A percentile compares a stretch with the other conserved stretches of the same genome.
Conservation (phyloP, 371 early-diverging fungal species). For the Mucor mucedo region DNA sequence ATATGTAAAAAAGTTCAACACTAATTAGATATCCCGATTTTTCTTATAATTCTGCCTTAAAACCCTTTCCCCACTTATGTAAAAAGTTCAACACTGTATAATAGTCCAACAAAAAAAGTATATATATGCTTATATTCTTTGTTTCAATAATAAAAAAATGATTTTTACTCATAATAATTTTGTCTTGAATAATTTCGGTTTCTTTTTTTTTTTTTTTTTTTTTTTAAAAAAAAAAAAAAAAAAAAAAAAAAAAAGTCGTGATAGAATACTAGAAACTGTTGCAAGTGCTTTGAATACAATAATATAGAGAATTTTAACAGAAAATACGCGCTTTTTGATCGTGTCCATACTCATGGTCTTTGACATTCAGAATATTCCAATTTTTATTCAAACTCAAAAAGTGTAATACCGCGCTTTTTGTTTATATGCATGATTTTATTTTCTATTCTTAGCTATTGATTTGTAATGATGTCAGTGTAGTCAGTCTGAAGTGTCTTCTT, state of each 20-base stretch:
- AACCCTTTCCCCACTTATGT: conserved; percentile 9
- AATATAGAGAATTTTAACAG: neutral
- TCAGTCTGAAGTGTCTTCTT: too few species aligned
- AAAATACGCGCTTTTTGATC: neutral
- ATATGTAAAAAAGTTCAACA: conserved; percentile 30
- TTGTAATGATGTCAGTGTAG: too few species aligned
- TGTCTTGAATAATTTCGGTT: neutral
- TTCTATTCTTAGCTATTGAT: too few species aligned
- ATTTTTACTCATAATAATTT: neutral
- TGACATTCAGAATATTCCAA: too few species aligned
- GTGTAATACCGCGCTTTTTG: too few species aligned
- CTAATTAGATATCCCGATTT: conserved; percentile 21
- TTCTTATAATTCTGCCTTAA: conserved; percentile 2
- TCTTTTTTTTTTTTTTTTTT: neutral
- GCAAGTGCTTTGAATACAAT: neutral
- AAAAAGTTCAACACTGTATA: conserved; percentile 41
- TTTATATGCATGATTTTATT: too few species aligned
- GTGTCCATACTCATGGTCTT: too few species aligned
- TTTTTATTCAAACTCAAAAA: too few species aligned
- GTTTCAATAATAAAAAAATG: conserved; percentile 11
- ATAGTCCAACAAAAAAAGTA: conserved; percentile 16
- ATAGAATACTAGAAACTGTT: too few species aligned
- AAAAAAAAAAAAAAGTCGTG: too few species aligned
- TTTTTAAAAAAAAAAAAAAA: neutral
- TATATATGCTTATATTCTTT: conserved; percentile 12